Percentiles rank a stretch among this genome's conserved stretches.
Evolutionary conservation across 306 rosid species (phyloP).

Genomic region (Cicer yamashitae): DNA sequence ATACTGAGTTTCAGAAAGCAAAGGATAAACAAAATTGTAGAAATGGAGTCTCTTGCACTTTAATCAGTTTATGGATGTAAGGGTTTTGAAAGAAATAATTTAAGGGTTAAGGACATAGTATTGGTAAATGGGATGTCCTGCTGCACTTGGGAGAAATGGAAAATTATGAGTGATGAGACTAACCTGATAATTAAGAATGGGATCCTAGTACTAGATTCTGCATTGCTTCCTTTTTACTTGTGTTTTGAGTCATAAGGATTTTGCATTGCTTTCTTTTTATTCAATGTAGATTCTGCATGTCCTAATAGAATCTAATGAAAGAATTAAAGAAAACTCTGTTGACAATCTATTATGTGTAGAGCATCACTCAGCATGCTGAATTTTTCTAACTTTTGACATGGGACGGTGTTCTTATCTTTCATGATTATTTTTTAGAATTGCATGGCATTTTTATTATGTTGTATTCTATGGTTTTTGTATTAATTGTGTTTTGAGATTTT

Average conservation of each 20-base stretch:
- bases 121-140: not conserved
- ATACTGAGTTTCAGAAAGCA: not conserved
- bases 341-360: constrained; percentile 11
- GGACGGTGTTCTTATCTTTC: constrained; percentile 13
- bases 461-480: constrained; percentile 27
- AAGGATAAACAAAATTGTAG: not conserved
- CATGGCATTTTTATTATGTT: not conserved
- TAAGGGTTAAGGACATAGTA: not conserved
- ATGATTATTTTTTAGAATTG: not conserved
- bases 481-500: constrained; percentile 41
- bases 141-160: no score
- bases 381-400: constrained; percentile 12
- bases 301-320: not conserved
- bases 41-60: not conserved
- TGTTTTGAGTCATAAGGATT: not conserved
- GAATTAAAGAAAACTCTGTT: not conserved
- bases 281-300: no score
- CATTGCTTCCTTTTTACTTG: not conserved
- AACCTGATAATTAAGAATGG: no score
- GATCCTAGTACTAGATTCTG: not conserved
- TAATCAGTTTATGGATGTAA: not conserved
- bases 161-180: no score
- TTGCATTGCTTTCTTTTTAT: no score
- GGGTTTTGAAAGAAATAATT: not conserved
- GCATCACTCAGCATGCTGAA: constrained; percentile 1